A percentile compares a stretch with the other conserved stretches of the same genome.
These are phyloP conservation scores for Melastoma candidum DNA, from an alignment of 441 rosid genomes.

Conservation along the genomic window DNA sequence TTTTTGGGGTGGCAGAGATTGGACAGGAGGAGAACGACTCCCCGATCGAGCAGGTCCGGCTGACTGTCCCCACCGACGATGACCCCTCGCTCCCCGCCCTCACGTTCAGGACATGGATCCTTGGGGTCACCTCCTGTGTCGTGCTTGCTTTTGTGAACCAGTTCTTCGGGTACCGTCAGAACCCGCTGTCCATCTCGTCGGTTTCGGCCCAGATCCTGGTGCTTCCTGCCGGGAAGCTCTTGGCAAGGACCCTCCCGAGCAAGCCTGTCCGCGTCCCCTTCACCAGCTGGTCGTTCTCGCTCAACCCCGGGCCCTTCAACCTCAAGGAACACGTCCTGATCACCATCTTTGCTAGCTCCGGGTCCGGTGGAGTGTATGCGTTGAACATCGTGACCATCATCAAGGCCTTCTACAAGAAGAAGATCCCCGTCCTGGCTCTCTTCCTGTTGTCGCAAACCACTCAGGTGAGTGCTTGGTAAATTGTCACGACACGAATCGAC, in stretches of 20 bases:
- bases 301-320: constrained; percentile 31
- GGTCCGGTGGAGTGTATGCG: constrained; percentile 18
- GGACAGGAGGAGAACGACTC: constrained; percentile 18
- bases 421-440: constrained; percentile 11
- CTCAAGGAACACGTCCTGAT: constrained; percentile 24
- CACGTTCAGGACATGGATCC: constrained; percentile 31
- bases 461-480: constrained; percentile 6
- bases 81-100: constrained; percentile 17
- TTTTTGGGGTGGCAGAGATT: neutral
- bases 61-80: constrained; percentile 23
- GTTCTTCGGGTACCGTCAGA: constrained; percentile 22
- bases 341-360: constrained; percentile 22
- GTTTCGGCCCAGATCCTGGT: constrained; percentile 22
- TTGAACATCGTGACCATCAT: constrained; percentile 16
- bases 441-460: constrained; percentile 16
- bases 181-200: constrained; percentile 12
- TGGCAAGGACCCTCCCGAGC: constrained; percentile 23
- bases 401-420: constrained; percentile 24
- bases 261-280: constrained; percentile 12
- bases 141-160: constrained; percentile 25
- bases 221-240: constrained; percentile 23
- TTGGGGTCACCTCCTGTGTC: constrained; percentile 19
- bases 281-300: constrained; percentile 21
- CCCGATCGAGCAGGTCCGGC: constrained; percentile 30
- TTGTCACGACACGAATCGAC: neutral